A percentile compares a stretch with the other conserved stretches of the same genome.
phyloP scores from a whole-genome alignment of 371 early-diverging fungal genomes.

The Apophysomyces variabilis region DNA sequence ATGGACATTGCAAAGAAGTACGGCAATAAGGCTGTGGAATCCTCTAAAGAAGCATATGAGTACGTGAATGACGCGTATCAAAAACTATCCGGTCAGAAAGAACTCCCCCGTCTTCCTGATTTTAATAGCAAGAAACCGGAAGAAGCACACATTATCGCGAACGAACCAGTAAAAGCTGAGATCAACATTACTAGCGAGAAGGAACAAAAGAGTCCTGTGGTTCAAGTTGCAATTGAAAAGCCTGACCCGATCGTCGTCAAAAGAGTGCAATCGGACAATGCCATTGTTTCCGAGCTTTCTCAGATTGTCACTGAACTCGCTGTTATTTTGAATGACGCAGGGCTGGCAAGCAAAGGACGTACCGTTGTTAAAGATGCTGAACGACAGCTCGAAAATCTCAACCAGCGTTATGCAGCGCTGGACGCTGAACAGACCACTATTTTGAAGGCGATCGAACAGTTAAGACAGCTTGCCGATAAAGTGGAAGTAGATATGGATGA shows the following conservation, averaged over 20 bases:
- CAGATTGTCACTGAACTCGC: conserved; percentile 31
- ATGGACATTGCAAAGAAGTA: conserved; percentile 22
- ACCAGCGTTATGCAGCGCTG: conserved; percentile 20
- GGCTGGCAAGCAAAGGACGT: conserved; percentile 33
- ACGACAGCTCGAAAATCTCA: conserved; percentile 25
- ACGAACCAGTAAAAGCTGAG: conserved; percentile 1
- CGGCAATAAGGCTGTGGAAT: conserved; percentile 25
- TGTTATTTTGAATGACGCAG: conserved; percentile 37
- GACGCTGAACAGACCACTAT: conserved; percentile 27
- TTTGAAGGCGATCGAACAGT: conserved; percentile 23
- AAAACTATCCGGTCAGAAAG: conserved; percentile 30
- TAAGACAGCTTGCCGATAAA: conserved; percentile 22
- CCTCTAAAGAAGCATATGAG: conserved; percentile 27
- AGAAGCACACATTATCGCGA: conserved; percentile 2
- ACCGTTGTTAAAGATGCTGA: conserved; percentile 31
- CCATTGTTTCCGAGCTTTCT: conserved; percentile 28
- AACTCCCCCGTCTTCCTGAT: conserved; percentile 12
- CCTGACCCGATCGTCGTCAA: conserved; percentile 28
- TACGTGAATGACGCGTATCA: conserved; percentile 27
- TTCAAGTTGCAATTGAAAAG: conserved; percentile 21
- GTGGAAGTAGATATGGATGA: conserved; percentile 24
- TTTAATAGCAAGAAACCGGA: conserved; percentile 11
- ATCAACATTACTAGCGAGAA: conserved; percentile 17
- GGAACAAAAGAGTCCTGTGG: conserved; percentile 7
- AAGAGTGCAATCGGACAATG: conserved; percentile 24